phyloP scores from a whole-genome alignment of 2,329 filamentous ascomycete species.

The Geosmithia putterillii region DNA sequence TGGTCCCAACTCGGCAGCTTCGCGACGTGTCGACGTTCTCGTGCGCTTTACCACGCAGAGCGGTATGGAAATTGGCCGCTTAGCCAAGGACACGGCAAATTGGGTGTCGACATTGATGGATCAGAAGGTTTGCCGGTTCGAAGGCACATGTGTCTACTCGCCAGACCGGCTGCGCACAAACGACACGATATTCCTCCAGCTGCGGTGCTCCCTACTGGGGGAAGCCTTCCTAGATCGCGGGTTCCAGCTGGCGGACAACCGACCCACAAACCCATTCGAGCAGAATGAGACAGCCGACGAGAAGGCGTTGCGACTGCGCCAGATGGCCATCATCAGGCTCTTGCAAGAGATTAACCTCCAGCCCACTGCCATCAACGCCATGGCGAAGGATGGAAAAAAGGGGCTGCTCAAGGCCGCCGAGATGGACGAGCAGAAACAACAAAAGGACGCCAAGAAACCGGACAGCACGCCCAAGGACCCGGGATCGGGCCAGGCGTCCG shows the following conservation, averaged over 20 bases:
- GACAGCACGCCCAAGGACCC: slow-evolving; percentile 13
- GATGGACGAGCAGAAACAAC: slow-evolving; percentile 64
- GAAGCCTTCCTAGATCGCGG: slow-evolving; percentile 54
- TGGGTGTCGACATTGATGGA: slow-evolving; percentile 93
- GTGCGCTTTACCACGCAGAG: slow-evolving; percentile 76
- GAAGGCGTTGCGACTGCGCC: slow-evolving; percentile 67
- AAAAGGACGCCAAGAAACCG: slow-evolving; percentile 35
- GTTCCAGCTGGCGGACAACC: slow-evolving; percentile 55
- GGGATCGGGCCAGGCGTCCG: slow-evolving; percentile 45
- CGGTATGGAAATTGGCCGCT: slow-evolving; percentile 73
- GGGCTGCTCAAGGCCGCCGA: slow-evolving; percentile 81
- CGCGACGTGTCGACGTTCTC: slow-evolving; percentile 68
- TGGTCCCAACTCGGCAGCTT: slow-evolving; percentile 32
- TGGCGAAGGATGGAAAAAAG: slow-evolving; percentile 69
- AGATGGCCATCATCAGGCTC: slow-evolving; percentile 77
- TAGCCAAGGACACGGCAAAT: slow-evolving; percentile 75
- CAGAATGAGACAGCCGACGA: slow-evolving; percentile 79
- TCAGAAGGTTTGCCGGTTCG: slow-evolving; percentile 77
- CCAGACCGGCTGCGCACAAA: slow-evolving; percentile 78
- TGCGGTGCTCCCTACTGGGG: slow-evolving; percentile 64
- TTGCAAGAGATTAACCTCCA: slow-evolving; percentile 81
- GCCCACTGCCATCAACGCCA: slow-evolving; percentile 63
- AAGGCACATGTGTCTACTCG: slow-evolving; percentile 79
- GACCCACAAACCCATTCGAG: slow-evolving; percentile 64
- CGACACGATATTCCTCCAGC: slow-evolving; percentile 86